These are phyloP conservation scores for Stenocarpella maydis DNA, from an alignment of 2,329 filamentous ascomycete genomes.

Conservation along the genomic window DNA sequence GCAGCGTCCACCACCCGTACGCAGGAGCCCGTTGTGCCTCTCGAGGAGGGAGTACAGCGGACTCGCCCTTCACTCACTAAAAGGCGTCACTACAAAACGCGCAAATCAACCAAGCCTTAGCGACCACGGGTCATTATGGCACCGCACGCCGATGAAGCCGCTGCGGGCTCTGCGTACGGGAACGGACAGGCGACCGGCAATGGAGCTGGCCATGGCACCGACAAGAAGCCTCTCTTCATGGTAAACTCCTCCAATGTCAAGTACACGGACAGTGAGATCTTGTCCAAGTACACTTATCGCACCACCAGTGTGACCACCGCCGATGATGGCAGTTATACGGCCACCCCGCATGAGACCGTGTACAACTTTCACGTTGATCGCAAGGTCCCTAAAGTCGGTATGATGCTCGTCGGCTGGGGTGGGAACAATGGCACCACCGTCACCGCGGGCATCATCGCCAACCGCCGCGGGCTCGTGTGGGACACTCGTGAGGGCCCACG, in stretches of 20 bases:
- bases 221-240: constrained; percentile 72
- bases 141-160: constrained; percentile 79
- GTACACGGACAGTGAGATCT: constrained; percentile 89
- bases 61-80: constrained; percentile 68
- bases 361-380: constrained; percentile 99
- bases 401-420: constrained; percentile 98
- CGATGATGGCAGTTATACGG: constrained; percentile 77
- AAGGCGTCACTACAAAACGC: constrained; percentile 43
- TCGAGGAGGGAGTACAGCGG: constrained; percentile 83
- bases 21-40: constrained; percentile 95
- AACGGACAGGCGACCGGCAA: constrained; percentile 58
- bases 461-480: constrained; percentile 86
- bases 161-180: constrained; percentile 64
- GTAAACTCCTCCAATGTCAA: constrained; percentile 92
- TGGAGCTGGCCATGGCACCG: constrained; percentile 46
- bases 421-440: constrained; percentile 99
- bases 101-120: constrained; percentile 38
- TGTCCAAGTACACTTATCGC: constrained; percentile 94
- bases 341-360: constrained; percentile 84
- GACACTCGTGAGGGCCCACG: constrained; percentile 90
- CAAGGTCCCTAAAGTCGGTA: constrained; percentile 88
- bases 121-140: constrained; percentile 72
- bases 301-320: constrained; percentile 83
- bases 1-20: constrained; percentile 92
- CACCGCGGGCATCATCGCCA: constrained; percentile 96